Percentiles rank a stretch among this genome's conserved stretches.
Evolutionary conservation across 345 rosid species (phyloP).

Genomic region (Syzygium oleosum): DNA sequence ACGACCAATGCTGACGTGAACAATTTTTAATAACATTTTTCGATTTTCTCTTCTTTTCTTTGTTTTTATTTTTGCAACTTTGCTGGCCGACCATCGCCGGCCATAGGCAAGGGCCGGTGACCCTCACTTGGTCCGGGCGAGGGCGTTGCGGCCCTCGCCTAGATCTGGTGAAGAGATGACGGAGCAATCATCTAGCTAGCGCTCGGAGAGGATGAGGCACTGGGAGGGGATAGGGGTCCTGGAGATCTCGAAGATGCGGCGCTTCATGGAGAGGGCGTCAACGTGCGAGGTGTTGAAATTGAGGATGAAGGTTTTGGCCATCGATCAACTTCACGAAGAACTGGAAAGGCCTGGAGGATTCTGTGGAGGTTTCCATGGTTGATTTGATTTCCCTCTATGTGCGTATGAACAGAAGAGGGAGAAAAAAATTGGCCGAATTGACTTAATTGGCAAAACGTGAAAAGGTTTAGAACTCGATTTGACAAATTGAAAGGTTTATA

Average conservation of each 20-base stretch:
- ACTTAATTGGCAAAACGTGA: too few relatives aligned
- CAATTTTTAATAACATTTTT: too few relatives aligned
- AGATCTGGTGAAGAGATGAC: constrained; percentile 8
- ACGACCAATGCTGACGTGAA: too few relatives aligned
- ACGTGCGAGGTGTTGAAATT: constrained; percentile 28
- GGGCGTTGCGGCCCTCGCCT: too few relatives aligned
- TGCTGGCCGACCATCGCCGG: too few relatives aligned
- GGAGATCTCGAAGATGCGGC: constrained; percentile 48
- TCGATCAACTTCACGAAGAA: constrained; percentile 56
- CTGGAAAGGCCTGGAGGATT: constrained; percentile 24
- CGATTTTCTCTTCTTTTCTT: too few relatives aligned
- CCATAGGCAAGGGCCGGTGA: too few relatives aligned
- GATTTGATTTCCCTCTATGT: not conserved
- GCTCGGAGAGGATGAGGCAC: constrained; percentile 51
- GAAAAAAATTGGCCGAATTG: too few relatives aligned
- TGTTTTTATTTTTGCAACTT: too few relatives aligned
- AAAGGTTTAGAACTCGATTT: too few relatives aligned
- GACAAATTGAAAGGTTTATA: too few relatives aligned
- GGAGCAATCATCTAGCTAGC: constrained; percentile 35
- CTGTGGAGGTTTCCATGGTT: not conserved
- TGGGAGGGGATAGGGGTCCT: constrained; percentile 46
- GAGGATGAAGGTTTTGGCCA: constrained; percentile 49
- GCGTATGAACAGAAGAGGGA: not conserved
- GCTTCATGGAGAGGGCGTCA: constrained; percentile 41
- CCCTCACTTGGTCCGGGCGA: too few relatives aligned